Conservation (phyloP, 1,284 basidiomycete species). For the Marasmius oreades region DNA sequence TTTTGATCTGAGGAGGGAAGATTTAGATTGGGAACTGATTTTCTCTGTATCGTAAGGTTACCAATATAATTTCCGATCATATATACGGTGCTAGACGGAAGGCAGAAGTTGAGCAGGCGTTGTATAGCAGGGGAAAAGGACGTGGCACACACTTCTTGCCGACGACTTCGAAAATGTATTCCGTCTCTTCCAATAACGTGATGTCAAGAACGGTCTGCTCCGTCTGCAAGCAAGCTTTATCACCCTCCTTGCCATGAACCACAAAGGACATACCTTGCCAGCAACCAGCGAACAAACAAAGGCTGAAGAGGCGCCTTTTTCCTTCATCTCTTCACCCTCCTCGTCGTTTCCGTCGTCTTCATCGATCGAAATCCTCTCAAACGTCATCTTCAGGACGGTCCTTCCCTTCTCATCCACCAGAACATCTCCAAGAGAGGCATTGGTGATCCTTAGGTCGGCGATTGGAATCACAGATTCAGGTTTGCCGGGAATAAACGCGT, state of each 20-base stretch:
- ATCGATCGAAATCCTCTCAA: conserved; percentile 29
- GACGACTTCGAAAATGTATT: conserved; percentile 67
- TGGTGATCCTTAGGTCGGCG: conserved; percentile 80
- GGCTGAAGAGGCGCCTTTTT: conserved; percentile 34
- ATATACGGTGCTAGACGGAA: conserved; percentile 65
- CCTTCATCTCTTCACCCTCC: conserved; percentile 42
- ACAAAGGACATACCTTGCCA: conserved; percentile 52
- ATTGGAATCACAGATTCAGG: conserved; percentile 59
- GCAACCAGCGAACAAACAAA: conserved; percentile 68
- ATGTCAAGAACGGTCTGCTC: conserved; percentile 81
- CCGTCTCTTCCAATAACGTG: conserved; percentile 70
- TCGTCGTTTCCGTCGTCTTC: conserved; percentile 48
- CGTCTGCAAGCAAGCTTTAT: conserved; percentile 41
- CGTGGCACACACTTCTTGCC: conserved; percentile 76
- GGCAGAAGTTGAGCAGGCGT: conserved; percentile 12
- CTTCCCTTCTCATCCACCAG: conserved; percentile 63
- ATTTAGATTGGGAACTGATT: conserved; percentile 12
- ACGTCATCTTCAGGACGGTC: conserved; percentile 79
- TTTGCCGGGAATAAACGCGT: conserved; percentile 59
- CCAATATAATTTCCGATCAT: conserved; percentile 90
- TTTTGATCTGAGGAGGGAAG: conserved; percentile 40
- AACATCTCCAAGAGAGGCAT: conserved; percentile 77
- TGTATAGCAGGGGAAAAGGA: conserved; percentile 1
- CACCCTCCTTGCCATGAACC: neutral
- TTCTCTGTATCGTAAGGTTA: conserved; percentile 27